Base-by-base conservation (phyloP, 176 grass and related monocot species). In the Miscanthus lutarioriparius region DNA sequence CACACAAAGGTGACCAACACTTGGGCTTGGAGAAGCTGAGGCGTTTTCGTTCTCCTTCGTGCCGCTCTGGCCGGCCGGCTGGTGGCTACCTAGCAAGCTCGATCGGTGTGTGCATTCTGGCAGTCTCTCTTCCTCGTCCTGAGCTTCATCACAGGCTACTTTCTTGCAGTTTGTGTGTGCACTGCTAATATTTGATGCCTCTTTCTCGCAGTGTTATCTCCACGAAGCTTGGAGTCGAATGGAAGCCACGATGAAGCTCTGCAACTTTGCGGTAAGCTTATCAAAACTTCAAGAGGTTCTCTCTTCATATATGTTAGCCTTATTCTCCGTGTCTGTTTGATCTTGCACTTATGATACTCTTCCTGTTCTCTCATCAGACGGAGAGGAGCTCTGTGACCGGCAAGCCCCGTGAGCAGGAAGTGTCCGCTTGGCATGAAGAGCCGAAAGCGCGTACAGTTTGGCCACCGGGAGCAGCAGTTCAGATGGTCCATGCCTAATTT, bases 291-390 rank as follows among this genome's bases (percentile, higher is more conserved):
- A 12, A 11, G 13, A 28, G 7, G 3, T 40, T 67, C 58, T 75
- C 75, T 13, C 26, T 19, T 23, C 23, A 35, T 15, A 22, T 7
- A 38, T 16, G 15, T 3, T 22, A n/a, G 17, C 8, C 25, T 65
- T 19, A 17, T 64, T 32, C 3, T 30, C 19, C 38, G 0, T 38
- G 8, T 82, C 16, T 70, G 5, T 86, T 63, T 66, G 48, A 59
- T 41, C 58, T 39, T 70, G 69, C 48, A 39, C 84, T 87, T 4
- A 68, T 74, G 1, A 25, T 70, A 30, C 43, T 79, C 65, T 48
- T 65, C 54, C 73, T 80, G 13, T 33, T 44, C 67, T 51, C 53
- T 41, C 23, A 8, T 63, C 72, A 85, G 88, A 73, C 78, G 40
- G 69, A 72, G 78, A 74, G 67, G 63, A 74, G 43, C 49, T 30